Percentiles rank a stretch among this genome's conserved stretches.
phyloP scores from a whole-genome alignment of 805 yeast genomes.

The Yarrowia bubula region DNA sequence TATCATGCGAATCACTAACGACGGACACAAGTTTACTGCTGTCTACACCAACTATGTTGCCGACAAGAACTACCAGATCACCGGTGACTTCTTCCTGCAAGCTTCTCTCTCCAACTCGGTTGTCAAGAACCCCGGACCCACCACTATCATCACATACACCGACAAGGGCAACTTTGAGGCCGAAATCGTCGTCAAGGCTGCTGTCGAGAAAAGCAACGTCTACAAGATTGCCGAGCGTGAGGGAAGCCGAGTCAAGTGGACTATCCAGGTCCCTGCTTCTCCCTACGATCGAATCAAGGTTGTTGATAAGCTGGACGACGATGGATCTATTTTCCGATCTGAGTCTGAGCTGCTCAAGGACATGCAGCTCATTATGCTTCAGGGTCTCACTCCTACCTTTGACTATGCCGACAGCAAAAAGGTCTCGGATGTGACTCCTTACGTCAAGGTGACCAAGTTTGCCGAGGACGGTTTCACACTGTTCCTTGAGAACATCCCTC shows the following conservation, averaged over 20 bases:
- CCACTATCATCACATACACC: not conserved
- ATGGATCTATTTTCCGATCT: not conserved
- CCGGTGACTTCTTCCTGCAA: not conserved
- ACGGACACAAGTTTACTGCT: constrained; percentile 1
- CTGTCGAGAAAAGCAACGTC: not conserved
- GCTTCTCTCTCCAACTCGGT: not conserved
- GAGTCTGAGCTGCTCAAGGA: not conserved
- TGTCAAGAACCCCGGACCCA: not conserved
- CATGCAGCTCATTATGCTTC: not conserved
- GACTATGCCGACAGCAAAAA: not conserved
- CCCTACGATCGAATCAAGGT: constrained; percentile 5
- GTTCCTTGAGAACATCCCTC: not conserved
- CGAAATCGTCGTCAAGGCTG: not conserved
- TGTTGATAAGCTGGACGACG: not conserved
- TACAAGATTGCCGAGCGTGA: constrained; percentile 1
- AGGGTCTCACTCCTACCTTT: not conserved
- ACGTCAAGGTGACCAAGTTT: not conserved
- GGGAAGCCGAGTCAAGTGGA: not conserved
- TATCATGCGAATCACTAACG: constrained; percentile 16
- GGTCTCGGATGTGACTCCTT: not conserved
- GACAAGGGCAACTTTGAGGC: not conserved
- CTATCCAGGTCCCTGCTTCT: constrained; percentile 2
- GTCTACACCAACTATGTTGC: not conserved
- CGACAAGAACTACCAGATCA: not conserved
- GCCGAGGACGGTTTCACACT: not conserved